Percentiles rank a stretch among this genome's conserved stretches.
These are phyloP conservation scores for Talaromyces wortmannii DNA, from an alignment of 495 filamentous ascomycete species.

Conservation along the genomic window DNA sequence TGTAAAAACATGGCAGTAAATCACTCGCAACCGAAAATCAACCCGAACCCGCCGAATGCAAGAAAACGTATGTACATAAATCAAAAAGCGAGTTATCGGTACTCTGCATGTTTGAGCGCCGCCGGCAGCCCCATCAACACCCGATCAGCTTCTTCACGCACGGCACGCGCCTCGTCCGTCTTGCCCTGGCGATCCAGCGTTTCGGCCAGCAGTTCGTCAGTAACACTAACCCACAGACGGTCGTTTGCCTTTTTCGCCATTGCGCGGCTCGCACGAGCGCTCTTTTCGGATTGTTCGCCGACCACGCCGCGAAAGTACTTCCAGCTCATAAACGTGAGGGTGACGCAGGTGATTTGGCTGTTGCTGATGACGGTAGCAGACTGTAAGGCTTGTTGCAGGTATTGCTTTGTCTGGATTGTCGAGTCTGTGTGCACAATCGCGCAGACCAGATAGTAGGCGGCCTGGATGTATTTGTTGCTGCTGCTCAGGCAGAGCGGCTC, in stretches of 20 bases:
- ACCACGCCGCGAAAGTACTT: constrained; percentile 81
- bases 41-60: background rate
- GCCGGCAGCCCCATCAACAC: constrained; percentile 35
- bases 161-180: constrained; percentile 47
- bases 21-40: too few relatives aligned
- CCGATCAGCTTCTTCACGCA: constrained; percentile 36
- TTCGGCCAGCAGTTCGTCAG: constrained; percentile 70
- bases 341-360: constrained; percentile 70
- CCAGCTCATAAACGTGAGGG: constrained; percentile 77
- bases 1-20: too few relatives aligned
- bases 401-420: constrained; percentile 68
- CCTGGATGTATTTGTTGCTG: constrained; percentile 64
- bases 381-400: constrained; percentile 60
- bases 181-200: constrained; percentile 69
- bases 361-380: constrained; percentile 50
- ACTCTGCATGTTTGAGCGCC: constrained; percentile 25
- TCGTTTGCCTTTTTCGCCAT: constrained; percentile 73
- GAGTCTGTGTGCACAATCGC: constrained; percentile 56
- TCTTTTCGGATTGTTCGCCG: constrained; percentile 87
- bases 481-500: constrained; percentile 61
- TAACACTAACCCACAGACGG: constrained; percentile 78
- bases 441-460: constrained; percentile 72
- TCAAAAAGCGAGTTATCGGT: background rate
- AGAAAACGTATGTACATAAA: background rate
- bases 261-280: constrained; percentile 62